These are phyloP conservation scores for Peniophora sp. DNA, from an alignment of 1,284 basidiomycete species.

Conservation along the genomic window DNA sequence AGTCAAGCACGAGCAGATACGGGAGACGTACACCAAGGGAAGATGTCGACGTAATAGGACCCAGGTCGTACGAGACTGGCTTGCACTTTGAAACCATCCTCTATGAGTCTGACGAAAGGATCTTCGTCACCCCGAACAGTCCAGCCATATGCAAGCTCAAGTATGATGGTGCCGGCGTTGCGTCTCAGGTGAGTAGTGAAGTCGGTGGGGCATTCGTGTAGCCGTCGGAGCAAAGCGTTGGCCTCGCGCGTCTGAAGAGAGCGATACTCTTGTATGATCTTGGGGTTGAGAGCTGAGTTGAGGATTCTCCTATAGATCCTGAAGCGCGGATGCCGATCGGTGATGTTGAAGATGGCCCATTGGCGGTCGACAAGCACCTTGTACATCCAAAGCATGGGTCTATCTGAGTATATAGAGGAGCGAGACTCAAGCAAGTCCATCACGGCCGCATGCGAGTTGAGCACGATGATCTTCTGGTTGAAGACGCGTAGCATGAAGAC, in stretches of 20 bases:
- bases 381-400: slow-evolving; percentile 33
- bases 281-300: slow-evolving; percentile 25
- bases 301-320: slow-evolving; percentile 30
- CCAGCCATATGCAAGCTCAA: slow-evolving; percentile 32
- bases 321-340: slow-evolving; percentile 31
- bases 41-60: slow-evolving; percentile 14
- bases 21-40: slow-evolving; percentile 14
- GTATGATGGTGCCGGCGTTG: slow-evolving; percentile 27
- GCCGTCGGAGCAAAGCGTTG: slow-evolving; percentile 24
- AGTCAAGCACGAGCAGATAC: background rate
- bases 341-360: slow-evolving; percentile 16
- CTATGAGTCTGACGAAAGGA: slow-evolving; percentile 20
- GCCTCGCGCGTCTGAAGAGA: slow-evolving; percentile 28
- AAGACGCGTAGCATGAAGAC: slow-evolving; percentile 29
- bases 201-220: slow-evolving; percentile 28
- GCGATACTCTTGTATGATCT: slow-evolving; percentile 25
- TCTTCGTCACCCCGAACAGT: slow-evolving; percentile 24
- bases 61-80: slow-evolving; percentile 11
- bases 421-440: slow-evolving; percentile 29
- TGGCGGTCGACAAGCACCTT: slow-evolving; percentile 32
- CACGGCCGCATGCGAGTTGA: slow-evolving; percentile 26
- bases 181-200: slow-evolving; percentile 30
- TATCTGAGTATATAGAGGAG: slow-evolving; percentile 33
- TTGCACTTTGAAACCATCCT: slow-evolving; percentile 9
- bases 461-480: slow-evolving; percentile 25